These are phyloP conservation scores for Suhomyces taliae DNA, from an alignment of 1,139 yeast genomes.

Conservation along the genomic window DNA sequence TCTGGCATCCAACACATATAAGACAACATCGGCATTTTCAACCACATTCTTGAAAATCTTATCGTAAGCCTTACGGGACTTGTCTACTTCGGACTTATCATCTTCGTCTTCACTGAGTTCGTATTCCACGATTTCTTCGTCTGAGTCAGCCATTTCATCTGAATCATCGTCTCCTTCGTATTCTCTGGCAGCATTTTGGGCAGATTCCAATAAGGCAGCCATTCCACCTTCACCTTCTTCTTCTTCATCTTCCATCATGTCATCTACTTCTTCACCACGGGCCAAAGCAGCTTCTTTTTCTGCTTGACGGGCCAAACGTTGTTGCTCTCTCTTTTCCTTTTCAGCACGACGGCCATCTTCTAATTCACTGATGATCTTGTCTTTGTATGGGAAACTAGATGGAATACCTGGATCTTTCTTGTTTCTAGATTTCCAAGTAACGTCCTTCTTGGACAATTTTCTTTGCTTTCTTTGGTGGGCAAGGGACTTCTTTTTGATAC, in stretches of 20 bases:
- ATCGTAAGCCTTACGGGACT: conserved; percentile 90
- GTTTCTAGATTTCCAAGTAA: conserved; percentile 85
- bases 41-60: conserved; percentile 81
- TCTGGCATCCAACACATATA: conserved; percentile 94
- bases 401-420: conserved; percentile 95
- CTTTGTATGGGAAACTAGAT: conserved; percentile 90
- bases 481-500: conserved; percentile 91
- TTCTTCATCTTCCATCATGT: conserved; percentile 40
- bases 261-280: conserved; percentile 42
- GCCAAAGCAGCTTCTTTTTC: conserved; percentile 49
- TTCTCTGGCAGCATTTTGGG: conserved; percentile 78
- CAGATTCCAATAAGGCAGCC: conserved; percentile 85
- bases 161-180: conserved; percentile 56
- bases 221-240: conserved; percentile 60
- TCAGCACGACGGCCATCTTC: conserved; percentile 69
- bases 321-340: conserved; percentile 57
- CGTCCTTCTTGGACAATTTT: conserved; percentile 81
- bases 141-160: conserved; percentile 44
- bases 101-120: conserved; percentile 46
- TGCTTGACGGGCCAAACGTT: conserved; percentile 46
- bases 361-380: conserved; percentile 73
- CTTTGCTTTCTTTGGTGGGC: conserved; percentile 87
- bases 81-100: conserved; percentile 51
- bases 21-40: conserved; percentile 84
- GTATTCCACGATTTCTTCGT: conserved; percentile 46